Evolutionary conservation across 208 protist species (phyloP), one percentile per base, ranked within the genome.

Genomic region (Porcisia hertigi): DNA sequence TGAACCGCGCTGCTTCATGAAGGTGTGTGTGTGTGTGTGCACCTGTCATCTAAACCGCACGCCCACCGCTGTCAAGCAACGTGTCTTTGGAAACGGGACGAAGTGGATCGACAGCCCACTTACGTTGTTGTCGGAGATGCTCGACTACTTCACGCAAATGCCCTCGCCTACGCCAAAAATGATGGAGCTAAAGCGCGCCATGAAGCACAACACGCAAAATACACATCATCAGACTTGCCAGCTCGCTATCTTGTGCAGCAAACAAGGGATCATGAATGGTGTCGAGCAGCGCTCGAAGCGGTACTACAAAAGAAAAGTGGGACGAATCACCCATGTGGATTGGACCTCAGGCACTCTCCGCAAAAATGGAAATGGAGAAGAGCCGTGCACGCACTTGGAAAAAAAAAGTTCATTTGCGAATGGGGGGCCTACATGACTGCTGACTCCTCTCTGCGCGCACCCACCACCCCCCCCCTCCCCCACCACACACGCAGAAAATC

Each of bases 131-230:
- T 73, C 92, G 5, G 75, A 82, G 59, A 52, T 60, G 16, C 57
- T 95, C 49, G 81, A 88, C 71, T 30, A 63, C 84, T 34, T 77
- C 71, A 36, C 67, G 69, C 63, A 90, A 90, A 59, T 2, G 66
- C 30, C 87, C 92, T 0, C 73, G 92, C 91, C 43, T 84, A 90
- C 69, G 67, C 53, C 6, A 88, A 88, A 88, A 2, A 88, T 88
- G 34, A 62, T 69, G 71, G 66, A 65, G 43, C 75, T 95, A 25
- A 81, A 77, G 54, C 75, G 74, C 18, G 86, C 91, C 7, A 72
- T 92, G 53, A 88, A 88, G 75, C 81, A 85, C 73, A 91, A 89
- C 79, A 73, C 30, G 7, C 18, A 30, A 41, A 36, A 53, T 94
- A 4, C 58, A 57, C 30, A 76, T 39, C 9, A 57, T 94, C 20